Evolutionary conservation across 306 rosid genomes (phyloP), one percentile per base, ranked within the genome.

Genomic region (Glycine tomentella): DNA sequence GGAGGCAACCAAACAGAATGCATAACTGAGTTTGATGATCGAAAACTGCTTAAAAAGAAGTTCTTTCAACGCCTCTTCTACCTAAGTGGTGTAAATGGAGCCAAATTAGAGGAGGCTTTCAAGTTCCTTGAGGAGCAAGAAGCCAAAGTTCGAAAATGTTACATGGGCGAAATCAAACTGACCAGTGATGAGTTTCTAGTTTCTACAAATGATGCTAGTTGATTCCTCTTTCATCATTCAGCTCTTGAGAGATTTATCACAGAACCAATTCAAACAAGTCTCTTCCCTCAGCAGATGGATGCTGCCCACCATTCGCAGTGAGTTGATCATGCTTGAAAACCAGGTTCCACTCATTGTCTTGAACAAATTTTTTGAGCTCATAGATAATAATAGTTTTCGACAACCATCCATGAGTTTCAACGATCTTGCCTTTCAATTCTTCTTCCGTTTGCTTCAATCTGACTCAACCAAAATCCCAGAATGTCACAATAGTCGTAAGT

Each of bases 301-400:
- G 81, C n/a, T 86, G 13, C 86, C 88, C 38, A 70, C 9, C 15
- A 56, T 86, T 31, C 74, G 84, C 1, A 62, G 78, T 0, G 89
- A 86, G 15, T 25, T 86, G 33, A 86, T 88, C 14, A 86, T 81
- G 86, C 85, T 84, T 6, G 88, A 88, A 79, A 88, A 88, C 62
- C 88, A 88, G 73, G 49, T 88, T 69, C 88, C 89, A 0, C 62
- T 17, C 36, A 17, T 58, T 58, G 36, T 58, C 9, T 20, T 58
- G 64, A 58, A 16, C 12, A 58, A 58, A 17, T 4, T 88, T 9
- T 88, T 84, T 44, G 63, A 72, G 33, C 52, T 79, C 8, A 73
- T 86, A 13, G 9, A 38, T 38, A 38, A 5, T 38, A 38, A 2
- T 25, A 25, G 44, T 38, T 38, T 38, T 38, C 1, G 6, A 38